Percentiles rank a stretch among this genome's conserved stretches.
Evolutionary conservation across 2,329 filamentous ascomycete species (phyloP).

Genomic region (Orbilia quercus): DNA sequence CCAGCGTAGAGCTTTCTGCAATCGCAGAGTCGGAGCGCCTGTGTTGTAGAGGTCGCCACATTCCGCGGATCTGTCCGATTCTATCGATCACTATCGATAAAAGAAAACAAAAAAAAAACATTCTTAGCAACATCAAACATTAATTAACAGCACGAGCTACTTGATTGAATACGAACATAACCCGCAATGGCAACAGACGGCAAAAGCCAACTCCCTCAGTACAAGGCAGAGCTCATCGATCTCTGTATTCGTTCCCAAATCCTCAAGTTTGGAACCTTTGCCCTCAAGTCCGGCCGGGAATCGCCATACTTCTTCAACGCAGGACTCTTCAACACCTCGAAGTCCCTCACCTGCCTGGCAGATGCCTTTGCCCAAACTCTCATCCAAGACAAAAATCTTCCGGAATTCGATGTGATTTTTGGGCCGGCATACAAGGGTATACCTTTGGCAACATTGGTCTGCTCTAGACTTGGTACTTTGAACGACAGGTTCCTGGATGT

Average conservation of each 20-base stretch:
- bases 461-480: conserved; percentile 78
- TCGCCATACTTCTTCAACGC: conserved; percentile 99
- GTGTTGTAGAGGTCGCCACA: conserved; percentile 11
- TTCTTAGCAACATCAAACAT: not conserved
- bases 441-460: conserved; percentile 81
- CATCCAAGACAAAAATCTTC: conserved; percentile 62
- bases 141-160: not conserved
- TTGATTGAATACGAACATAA: not conserved
- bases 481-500: conserved; percentile 74
- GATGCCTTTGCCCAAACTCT: conserved; percentile 81
- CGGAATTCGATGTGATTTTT: conserved; percentile 85
- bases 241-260: conserved; percentile 75
- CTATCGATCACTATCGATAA: conserved; percentile 8
- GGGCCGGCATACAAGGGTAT: conserved; percentile 98
- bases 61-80: conserved; percentile 10
- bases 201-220: conserved; percentile 66
- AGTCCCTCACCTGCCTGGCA: conserved; percentile 80
- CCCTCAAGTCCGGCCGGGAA: conserved; percentile 88
- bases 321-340: conserved; percentile 84
- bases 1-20: too few relatives aligned
- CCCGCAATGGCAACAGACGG: conserved; percentile 21
- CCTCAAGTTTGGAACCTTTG: conserved; percentile 84
- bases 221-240: conserved; percentile 79
- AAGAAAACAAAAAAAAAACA: conserved; percentile 6
- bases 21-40: not conserved